These are phyloP conservation scores for Dujonia santamariae DNA, from an alignment of 1,139 yeast genomes.

Conservation along the genomic window DNA sequence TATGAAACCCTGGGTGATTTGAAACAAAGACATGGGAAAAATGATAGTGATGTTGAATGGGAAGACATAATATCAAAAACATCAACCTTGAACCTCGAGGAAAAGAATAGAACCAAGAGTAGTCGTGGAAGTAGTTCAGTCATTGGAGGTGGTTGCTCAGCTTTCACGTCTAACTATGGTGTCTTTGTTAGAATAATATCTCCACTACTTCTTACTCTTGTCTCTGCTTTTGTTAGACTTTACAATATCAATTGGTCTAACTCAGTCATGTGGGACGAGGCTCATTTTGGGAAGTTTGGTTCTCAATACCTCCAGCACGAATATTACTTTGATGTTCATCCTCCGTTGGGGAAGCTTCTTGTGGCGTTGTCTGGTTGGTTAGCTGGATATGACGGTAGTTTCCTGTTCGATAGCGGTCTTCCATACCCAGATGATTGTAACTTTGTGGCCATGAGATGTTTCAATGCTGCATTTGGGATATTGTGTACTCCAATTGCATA, in stretches of 20 bases:
- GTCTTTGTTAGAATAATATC: slow-evolving; percentile 17
- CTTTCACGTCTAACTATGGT: background rate
- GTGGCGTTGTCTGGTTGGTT: slow-evolving; percentile 66
- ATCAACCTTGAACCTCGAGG: slow-evolving; percentile 18
- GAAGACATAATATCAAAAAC: slow-evolving; percentile 27
- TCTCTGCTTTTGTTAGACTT: slow-evolving; percentile 68
- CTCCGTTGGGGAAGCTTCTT: slow-evolving; percentile 72
- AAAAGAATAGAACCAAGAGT: too few species aligned
- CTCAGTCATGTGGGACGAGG: slow-evolving; percentile 93
- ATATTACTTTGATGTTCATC: slow-evolving; percentile 76
- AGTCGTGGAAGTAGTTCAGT: too few species aligned
- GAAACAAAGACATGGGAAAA: slow-evolving; percentile 1
- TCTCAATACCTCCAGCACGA: slow-evolving; percentile 61
- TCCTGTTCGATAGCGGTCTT: slow-evolving; percentile 61
- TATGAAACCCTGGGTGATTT: background rate
- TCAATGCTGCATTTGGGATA: slow-evolving; percentile 63
- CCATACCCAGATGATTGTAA: slow-evolving; percentile 54
- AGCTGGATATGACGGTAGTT: slow-evolving; percentile 66
- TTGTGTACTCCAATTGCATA: slow-evolving; percentile 64
- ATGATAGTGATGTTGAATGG: slow-evolving; percentile 16
- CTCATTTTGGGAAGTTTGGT: slow-evolving; percentile 77
- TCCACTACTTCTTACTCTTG: slow-evolving; percentile 44
- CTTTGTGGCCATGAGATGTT: slow-evolving; percentile 58
- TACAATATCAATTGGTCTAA: slow-evolving; percentile 61
- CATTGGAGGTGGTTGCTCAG: too few species aligned